Base-by-base conservation (phyloP, 2,329 filamentous ascomycete genomes). In the Fusarium musae region DNA sequence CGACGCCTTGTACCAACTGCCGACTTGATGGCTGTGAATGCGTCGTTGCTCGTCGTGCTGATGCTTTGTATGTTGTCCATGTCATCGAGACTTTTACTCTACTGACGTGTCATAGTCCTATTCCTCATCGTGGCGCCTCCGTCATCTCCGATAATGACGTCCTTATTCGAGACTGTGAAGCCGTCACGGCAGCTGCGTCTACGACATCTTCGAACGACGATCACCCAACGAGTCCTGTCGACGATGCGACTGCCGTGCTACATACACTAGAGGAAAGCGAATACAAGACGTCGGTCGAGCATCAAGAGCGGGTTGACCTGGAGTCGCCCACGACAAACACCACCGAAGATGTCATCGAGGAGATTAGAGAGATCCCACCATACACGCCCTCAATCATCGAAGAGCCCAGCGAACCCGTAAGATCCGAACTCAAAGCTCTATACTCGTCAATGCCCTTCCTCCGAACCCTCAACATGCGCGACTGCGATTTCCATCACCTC, bases 371-470 rank as follows among this genome's bases (percentile, higher is more conserved):
- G 3, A 40, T 56, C 8, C 40, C 47, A 4, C 17, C 49, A 3
- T 56, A 40, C 4, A 36, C 52, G 30, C 40, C 52, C 10, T 16
- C 66, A 26, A 15, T 40, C 11, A 32, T 28, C 5, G 26, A 67
- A 23, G 66, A 59, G 19, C 58, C 53, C 6, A 53, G 30, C 30
- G 50, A 59, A 17, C 70, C 70, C 15, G 37, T 73, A 1, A 59
- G 42, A 37, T 72, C 71, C n/a, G 56, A 73, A 30, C 63, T 74
- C 7, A 74, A 75, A 43, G 72, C 72, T 3, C 44, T 74, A 1
- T 75, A 75, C 54, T 74, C 72, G 0, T 74, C 69, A 3, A 70
- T 74, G 64, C 72, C 72, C 3, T 74, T 74, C 54, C 34, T 74
- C 2, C 50, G 70, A 17, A 65, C 72, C 1, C 46, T 73, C 3